A percentile compares a stretch with the other conserved stretches of the same genome.
Evolutionary conservation across 2,329 filamentous ascomycete genomes (phyloP).

Genomic region (Trichoderma asperellum): DNA sequence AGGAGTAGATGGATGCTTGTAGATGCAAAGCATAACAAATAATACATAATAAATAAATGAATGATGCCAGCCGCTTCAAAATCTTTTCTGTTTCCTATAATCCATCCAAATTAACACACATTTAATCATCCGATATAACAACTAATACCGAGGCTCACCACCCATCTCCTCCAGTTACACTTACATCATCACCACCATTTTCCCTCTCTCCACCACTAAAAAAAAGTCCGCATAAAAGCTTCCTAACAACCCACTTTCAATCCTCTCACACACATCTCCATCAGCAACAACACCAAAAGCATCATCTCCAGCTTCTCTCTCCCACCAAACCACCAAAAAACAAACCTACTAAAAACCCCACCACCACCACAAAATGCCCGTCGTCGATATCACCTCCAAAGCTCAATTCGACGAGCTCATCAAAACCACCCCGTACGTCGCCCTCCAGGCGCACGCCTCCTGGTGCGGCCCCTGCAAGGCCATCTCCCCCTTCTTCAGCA

Average conservation of each 20-base stretch:
- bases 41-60: background rate
- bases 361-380: constrained; percentile 29
- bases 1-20: background rate
- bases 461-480: constrained; percentile 66
- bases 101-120: background rate
- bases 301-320: background rate
- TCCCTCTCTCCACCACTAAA: background rate
- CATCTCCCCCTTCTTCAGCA: constrained; percentile 59
- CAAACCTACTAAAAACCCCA: background rate
- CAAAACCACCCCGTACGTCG: constrained; percentile 53
- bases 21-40: background rate
- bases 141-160: constrained; percentile 6
- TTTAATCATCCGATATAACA: background rate
- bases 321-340: background rate
- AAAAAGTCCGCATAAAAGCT: constrained; percentile 9
- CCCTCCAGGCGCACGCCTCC: constrained; percentile 61
- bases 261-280: background rate
- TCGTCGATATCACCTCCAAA: constrained; percentile 47
- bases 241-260: background rate
- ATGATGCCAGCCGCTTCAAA: background rate
- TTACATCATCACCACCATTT: constrained; percentile 7
- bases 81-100: background rate
- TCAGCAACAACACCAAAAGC: background rate
- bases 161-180: background rate
- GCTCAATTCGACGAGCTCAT: constrained; percentile 56